Evolutionary conservation across 352 stramenopile genomes (phyloP), one percentile per base, ranked within the genome.

Genomic region (Pythium chondricola): DNA sequence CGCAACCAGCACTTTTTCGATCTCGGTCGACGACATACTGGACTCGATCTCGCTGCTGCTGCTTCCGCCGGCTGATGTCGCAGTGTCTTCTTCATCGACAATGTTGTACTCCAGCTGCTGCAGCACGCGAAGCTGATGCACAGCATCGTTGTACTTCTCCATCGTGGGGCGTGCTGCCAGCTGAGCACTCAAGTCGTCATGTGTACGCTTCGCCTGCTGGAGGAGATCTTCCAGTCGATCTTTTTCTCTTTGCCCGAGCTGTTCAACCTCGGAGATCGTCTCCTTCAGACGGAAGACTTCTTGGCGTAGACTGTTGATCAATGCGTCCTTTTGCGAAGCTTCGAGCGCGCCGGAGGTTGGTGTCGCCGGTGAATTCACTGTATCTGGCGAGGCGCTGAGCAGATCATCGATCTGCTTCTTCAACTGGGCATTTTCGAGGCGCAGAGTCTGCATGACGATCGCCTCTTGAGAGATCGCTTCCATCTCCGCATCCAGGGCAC

Each of bases 101-200:
- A 88, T 78, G 43, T 90, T 90, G 55, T 88, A 87, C 46, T 98
- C 93, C 8, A 98, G 64, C 39, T 95, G 81, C 61, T 97, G 93
- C 31, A 98, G 55, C 35, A 98, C 81, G n/a, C 76, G 79, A 6
- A 98, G 54, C 48, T 98, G 85, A 26, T 84, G 74, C 17, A 87
- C 72, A 58, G 97, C 83, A 6, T 91, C 86, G 16, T 96, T 81
- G 27, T 92, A 82, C 25, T 81, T 77, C 37, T 94, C 76, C 47
- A 92, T 65, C 5, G 84, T 97, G 21, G 93, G 93, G 2, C 85
- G 76, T n/a, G 60, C 51, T 5, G 58, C 53, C 6, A 90, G 40
- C 17, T 84, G 59, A 7, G 41, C 32, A 17, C 63, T 53, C 14
- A 85, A 47, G 30, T 82, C 58, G 9, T 77, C 65, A 7, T 58